Base-by-base conservation (phyloP, 805 yeast genomes). In the Torulaspora indica region DNA sequence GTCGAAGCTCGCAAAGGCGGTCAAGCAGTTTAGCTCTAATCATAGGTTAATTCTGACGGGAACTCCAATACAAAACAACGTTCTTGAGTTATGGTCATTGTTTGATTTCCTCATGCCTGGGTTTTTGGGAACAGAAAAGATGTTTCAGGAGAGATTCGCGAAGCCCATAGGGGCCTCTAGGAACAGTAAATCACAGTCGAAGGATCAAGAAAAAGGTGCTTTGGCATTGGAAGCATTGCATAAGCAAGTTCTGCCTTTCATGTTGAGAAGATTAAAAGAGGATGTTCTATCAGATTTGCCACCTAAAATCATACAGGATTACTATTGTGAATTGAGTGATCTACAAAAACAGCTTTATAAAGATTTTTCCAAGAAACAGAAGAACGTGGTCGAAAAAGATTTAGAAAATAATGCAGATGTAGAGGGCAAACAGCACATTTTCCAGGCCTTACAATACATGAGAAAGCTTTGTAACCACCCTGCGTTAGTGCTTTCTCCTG, bases 21-120 rank as follows among this genome's bases (percentile, higher is more conserved):
- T 93, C 8, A 93, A 93, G 61, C 71, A 74, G 49, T 69, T 91
- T 28, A 72, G 75, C 45, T 95, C 98, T 1, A 89, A 91, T 49
- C 98, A 93, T 66, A 70, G 99, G 41, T 74, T 93, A 52, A 82
- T 93, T 32, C 72, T 93, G 48, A 86, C 98, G 0, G 99, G 99
- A 56, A 93, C 99, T 0, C 99, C 99, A 10, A 93, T 93, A 56
- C 99, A 93, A 65, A 93, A 93, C 61, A 93, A 93, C 60, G 98
- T 93, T 2, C 73, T 93, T 34, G 99, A 93, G 65, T 71, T 93
- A 50, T 93, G 99, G 99, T 93, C 98, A 3, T 71, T 93, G 58
- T 93, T 93, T 71, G 98, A 93, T 65, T 93, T 89, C 64, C 73
- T 93, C 64, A 93, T 93, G 99, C 99, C 99, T 2, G 99, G 99